A percentile compares a stretch with the other conserved stretches of the same genome.
Conservation (phyloP, 495 filamentous ascomycete genomes). For the Penicillium paradoxum region DNA sequence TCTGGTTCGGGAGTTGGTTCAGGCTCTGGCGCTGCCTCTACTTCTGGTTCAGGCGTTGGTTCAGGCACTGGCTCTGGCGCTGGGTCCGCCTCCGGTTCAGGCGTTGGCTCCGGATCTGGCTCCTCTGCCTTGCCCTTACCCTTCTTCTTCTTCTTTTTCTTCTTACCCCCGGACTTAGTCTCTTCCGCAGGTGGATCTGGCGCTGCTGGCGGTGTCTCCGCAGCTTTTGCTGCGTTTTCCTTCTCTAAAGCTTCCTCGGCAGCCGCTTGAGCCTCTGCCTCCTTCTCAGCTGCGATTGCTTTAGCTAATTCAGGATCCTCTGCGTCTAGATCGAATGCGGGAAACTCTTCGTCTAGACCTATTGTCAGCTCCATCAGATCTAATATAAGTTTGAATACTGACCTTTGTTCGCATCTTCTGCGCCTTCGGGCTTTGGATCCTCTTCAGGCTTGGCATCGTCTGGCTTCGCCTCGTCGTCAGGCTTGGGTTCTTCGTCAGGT, state of each 20-base stretch:
- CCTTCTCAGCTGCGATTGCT: constrained; percentile 30
- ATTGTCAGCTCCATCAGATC: not conserved
- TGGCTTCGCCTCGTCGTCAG: not conserved
- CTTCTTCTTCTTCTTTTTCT: constrained; percentile 14
- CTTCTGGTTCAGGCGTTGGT: not conserved
- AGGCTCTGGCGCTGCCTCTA: not conserved
- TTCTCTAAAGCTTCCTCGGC: constrained; percentile 25
- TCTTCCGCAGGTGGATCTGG: not conserved
- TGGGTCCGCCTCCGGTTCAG: not conserved
- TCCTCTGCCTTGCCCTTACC: not conserved
- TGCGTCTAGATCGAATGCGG: constrained; percentile 22
- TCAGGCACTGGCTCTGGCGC: not conserved
- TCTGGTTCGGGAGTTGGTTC: not conserved
- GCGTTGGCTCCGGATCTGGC: not conserved
- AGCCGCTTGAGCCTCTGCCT: constrained; percentile 19
- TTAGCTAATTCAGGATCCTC: constrained; percentile 27
- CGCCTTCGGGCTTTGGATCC: not conserved
- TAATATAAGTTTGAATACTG: not conserved
- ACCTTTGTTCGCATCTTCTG: constrained; percentile 20
- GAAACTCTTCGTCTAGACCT: constrained; percentile 27
- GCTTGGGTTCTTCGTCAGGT: not conserved
- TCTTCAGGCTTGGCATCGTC: not conserved
- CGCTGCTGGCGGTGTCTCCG: constrained; percentile 6
- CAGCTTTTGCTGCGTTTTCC: constrained; percentile 7
- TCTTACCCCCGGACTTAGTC: not conserved